phyloP scores from a whole-genome alignment of 345 rosid genomes.

The Gossypium turneri region DNA sequence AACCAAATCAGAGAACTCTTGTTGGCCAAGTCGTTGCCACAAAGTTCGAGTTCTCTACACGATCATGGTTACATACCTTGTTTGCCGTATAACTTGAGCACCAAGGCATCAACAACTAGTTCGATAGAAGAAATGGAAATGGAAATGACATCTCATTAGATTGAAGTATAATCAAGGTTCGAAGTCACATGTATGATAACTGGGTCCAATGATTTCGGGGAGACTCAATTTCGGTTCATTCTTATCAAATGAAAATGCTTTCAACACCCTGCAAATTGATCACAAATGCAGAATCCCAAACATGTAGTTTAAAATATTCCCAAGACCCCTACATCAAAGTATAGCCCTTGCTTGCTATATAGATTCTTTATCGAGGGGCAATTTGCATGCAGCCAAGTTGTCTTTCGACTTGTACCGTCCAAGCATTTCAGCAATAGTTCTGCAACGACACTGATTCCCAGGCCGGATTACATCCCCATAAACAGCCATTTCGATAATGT shows the following conservation, averaged over 20 bases:
- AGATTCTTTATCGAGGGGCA: constrained; percentile 46
- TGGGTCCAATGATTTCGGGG: neutral
- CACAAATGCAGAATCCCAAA: neutral
- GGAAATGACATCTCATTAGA: neutral
- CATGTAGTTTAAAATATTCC: neutral
- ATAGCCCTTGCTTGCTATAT: constrained; percentile 6
- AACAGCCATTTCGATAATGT: constrained; percentile 93
- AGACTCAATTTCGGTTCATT: neutral
- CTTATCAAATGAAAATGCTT: neutral
- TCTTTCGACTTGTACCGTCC: constrained; percentile 75
- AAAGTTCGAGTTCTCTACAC: no score
- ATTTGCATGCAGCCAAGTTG: constrained; percentile 55
- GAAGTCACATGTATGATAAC: neutral
- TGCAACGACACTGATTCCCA: constrained; percentile 90
- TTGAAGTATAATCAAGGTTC: neutral
- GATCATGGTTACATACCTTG: no score
- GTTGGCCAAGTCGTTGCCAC: no score
- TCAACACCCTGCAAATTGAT: neutral
- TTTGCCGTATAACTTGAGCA: no score
- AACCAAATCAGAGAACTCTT: no score
- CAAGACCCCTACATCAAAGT: neutral
- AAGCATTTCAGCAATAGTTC: constrained; percentile 78
- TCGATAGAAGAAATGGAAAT: neutral
- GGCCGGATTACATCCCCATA: constrained; percentile 87
- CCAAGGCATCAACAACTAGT: no score